These are phyloP conservation scores for Cladorrhinum samala DNA, from an alignment of 495 filamentous ascomycete species.

Conservation along the genomic window DNA sequence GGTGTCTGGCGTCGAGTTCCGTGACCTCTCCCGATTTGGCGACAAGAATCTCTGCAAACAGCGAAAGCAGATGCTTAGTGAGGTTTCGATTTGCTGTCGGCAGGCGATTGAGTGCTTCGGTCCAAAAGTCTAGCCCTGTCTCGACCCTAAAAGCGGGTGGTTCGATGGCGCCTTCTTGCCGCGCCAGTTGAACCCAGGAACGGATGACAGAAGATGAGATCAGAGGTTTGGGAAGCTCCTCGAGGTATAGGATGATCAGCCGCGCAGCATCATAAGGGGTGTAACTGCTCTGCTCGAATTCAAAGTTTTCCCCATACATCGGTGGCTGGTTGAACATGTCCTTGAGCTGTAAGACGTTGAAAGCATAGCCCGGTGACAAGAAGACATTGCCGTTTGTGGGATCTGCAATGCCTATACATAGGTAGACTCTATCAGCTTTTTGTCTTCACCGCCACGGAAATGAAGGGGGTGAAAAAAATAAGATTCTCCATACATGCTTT, in stretches of 20 bases:
- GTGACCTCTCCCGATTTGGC: slow-evolving; percentile 1
- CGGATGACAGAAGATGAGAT: slow-evolving; percentile 19
- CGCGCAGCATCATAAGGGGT: slow-evolving; percentile 24
- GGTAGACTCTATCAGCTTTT: no score
- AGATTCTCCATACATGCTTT: slow-evolving; percentile 8
- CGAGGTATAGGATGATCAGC: slow-evolving; percentile 22
- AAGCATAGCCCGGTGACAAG: slow-evolving; percentile 16
- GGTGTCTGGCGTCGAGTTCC: slow-evolving; percentile 21
- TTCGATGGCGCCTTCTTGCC: slow-evolving; percentile 25
- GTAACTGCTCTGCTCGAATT: slow-evolving; percentile 19
- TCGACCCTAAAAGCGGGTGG: slow-evolving; percentile 19
- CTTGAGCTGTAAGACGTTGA: slow-evolving; percentile 19
- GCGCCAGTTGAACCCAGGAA: slow-evolving; percentile 24
- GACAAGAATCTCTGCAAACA: slow-evolving; percentile 23
- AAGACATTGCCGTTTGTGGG: slow-evolving; percentile 17
- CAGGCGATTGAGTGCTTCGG: slow-evolving; percentile 28
- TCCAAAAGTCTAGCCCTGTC: slow-evolving; percentile 28
- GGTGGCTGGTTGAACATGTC: slow-evolving; percentile 18
- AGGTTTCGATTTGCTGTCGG: slow-evolving; percentile 21
- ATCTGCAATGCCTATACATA: slow-evolving; percentile 7
- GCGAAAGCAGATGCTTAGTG: slow-evolving; percentile 19
- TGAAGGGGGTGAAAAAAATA: no score
- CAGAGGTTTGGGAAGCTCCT: slow-evolving; percentile 21
- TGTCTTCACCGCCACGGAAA: no score
- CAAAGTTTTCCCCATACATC: slow-evolving; percentile 20